These are phyloP conservation scores for Daldinia eschscholtzii DNA, from an alignment of 2,329 filamentous ascomycete genomes.

Conservation along the genomic window DNA sequence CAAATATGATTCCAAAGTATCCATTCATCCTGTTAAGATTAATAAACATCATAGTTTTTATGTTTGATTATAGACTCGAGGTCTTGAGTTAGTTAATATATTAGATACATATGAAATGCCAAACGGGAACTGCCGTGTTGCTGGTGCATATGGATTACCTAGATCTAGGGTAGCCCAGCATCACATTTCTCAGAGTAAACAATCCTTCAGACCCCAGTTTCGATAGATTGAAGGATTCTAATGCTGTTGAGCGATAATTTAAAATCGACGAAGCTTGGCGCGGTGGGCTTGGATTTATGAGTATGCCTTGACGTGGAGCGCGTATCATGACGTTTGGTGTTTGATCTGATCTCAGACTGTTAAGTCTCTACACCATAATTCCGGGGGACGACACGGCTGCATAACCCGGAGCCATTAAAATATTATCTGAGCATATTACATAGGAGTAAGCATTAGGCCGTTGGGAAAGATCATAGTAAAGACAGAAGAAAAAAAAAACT, in stretches of 20 bases:
- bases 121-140: slow-evolving; percentile 28
- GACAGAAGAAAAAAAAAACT: neutral
- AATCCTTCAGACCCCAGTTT: slow-evolving; percentile 24
- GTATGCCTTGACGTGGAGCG: slow-evolving; percentile 35
- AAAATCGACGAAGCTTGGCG: slow-evolving; percentile 19
- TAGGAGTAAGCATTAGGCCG: neutral
- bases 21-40: neutral
- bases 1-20: neutral
- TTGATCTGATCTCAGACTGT: slow-evolving; percentile 26
- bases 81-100: neutral
- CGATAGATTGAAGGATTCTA: slow-evolving; percentile 6
- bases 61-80: neutral
- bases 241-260: slow-evolving; percentile 10
- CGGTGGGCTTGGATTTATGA: slow-evolving; percentile 14
- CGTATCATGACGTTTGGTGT: slow-evolving; percentile 39
- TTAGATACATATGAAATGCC: slow-evolving; percentile 3
- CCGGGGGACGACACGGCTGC: slow-evolving; percentile 4
- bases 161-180: slow-evolving; percentile 15
- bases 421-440: slow-evolving; percentile 2
- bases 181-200: slow-evolving; percentile 33
- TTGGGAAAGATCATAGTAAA: neutral
- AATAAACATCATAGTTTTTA: slow-evolving; percentile 23
- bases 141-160: slow-evolving; percentile 8
- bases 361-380: slow-evolving; percentile 1
- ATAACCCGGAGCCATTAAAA: neutral